Conservation (phyloP, 2,329 filamentous ascomycete species). For the Ambrosiella beaveri region DNA sequence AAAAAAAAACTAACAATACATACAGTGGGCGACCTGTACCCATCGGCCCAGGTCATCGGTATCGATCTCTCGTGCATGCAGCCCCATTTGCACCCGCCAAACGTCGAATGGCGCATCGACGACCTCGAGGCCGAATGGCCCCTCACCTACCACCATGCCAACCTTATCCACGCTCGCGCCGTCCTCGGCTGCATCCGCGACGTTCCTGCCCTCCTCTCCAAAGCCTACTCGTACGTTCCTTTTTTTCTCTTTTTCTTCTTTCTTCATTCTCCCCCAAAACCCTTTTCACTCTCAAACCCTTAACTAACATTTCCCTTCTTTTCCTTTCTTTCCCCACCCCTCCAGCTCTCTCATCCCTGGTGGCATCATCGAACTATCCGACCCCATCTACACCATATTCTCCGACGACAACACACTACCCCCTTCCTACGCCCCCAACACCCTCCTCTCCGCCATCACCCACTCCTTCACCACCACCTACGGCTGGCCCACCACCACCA, state of each 20-base stretch:
- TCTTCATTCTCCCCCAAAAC: constrained; percentile 1
- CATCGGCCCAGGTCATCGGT: constrained; percentile 29
- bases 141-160: constrained; percentile 24
- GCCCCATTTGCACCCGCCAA: constrained; percentile 33
- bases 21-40: constrained; percentile 28
- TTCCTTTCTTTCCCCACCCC: background rate
- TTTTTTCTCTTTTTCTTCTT: background rate
- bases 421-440: constrained; percentile 18
- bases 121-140: constrained; percentile 22
- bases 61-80: constrained; percentile 29
- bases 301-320: background rate
- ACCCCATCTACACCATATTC: constrained; percentile 19
- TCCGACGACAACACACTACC: constrained; percentile 19
- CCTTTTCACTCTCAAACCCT: no score
- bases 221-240: constrained; percentile 24
- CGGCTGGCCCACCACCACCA: constrained; percentile 17
- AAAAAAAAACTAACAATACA: background rate
- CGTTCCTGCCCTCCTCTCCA: constrained; percentile 32
- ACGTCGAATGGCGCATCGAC: constrained; percentile 32
- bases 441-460: constrained; percentile 20
- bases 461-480: constrained; percentile 20
- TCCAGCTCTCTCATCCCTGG: constrained; percentile 21
- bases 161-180: constrained; percentile 35
- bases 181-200: constrained; percentile 32
- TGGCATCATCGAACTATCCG: constrained; percentile 26